These are phyloP conservation scores for Skeletonema potamos DNA, from an alignment of 108 stramenopile species.

Conservation along the genomic window DNA sequence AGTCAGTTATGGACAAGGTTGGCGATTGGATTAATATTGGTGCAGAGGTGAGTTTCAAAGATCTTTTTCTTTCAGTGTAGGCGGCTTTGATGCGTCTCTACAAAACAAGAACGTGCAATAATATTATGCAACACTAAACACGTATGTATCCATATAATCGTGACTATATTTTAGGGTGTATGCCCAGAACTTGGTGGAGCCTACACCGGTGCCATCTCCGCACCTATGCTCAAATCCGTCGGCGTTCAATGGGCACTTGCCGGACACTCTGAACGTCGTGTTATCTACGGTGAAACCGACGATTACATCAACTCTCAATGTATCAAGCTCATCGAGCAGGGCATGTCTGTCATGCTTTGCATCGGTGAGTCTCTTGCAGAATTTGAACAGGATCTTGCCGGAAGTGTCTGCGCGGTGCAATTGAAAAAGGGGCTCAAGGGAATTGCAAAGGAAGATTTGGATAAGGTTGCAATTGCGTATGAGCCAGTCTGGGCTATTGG, in stretches of 20 bases:
- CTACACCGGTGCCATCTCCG: conserved; percentile 95
- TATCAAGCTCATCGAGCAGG: conserved; percentile 84
- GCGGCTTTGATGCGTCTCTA: neutral
- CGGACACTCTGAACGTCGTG: conserved; percentile 97
- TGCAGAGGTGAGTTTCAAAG: conserved; percentile 64
- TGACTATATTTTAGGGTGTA: conserved; percentile 29
- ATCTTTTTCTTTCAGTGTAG: neutral
- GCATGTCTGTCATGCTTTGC: conserved; percentile 94
- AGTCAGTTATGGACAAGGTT: conserved; percentile 55
- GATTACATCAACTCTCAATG: conserved; percentile 94
- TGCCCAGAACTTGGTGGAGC: conserved; percentile 88
- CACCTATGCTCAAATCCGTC: conserved; percentile 82
- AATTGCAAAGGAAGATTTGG: conserved; percentile 79
- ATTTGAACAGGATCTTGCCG: conserved; percentile 91
- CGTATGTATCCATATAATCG: no score
- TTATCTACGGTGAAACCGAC: conserved; percentile 91
- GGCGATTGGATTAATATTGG: conserved; percentile 67
- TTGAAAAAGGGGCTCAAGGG: conserved; percentile 89
- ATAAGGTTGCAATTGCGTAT: conserved; percentile 91
- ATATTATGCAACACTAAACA: neutral
- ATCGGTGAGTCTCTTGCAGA: conserved; percentile 93
- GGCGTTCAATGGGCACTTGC: conserved; percentile 92
- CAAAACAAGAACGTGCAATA: neutral
- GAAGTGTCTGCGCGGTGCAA: conserved; percentile 88
- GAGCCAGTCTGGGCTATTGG: conserved; percentile 95